These are phyloP conservation scores for Suillus subalutaceus DNA, from an alignment of 768 basidiomycete species.

Conservation along the genomic window DNA sequence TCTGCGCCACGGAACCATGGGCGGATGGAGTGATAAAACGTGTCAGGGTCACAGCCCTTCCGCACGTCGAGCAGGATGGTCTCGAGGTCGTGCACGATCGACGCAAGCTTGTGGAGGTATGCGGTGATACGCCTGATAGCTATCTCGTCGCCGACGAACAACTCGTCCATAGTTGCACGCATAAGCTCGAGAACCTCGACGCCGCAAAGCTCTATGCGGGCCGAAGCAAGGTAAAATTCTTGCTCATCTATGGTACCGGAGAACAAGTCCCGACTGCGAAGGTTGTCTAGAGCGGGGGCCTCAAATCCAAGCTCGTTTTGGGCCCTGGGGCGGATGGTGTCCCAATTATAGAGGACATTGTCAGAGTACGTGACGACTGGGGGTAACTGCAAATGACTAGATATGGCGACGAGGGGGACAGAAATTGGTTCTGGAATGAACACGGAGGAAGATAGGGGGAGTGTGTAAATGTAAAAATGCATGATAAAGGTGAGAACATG, in stretches of 20 bases:
- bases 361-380: constrained; percentile 92
- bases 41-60: constrained; percentile 69
- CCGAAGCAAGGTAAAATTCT: constrained; percentile 86
- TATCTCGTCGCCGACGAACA: constrained; percentile 74
- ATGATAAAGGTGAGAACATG: constrained; percentile 71
- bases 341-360: constrained; percentile 89
- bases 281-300: constrained; percentile 51
- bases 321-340: constrained; percentile 33
- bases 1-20: constrained; percentile 84
- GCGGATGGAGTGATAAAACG: constrained; percentile 72
- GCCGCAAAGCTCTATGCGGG: constrained; percentile 84
- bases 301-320: constrained; percentile 25
- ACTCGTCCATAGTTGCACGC: constrained; percentile 84
- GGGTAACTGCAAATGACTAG: constrained; percentile 72
- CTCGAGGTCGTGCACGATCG: constrained; percentile 66
- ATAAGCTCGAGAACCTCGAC: constrained; percentile 85
- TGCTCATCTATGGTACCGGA: constrained; percentile 80
- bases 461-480: constrained; percentile 78
- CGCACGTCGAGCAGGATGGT: constrained; percentile 64
- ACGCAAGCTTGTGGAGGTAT: constrained; percentile 66
- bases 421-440: constrained; percentile 71
- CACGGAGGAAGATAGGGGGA: constrained; percentile 51
- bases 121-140: constrained; percentile 62
- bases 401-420: constrained; percentile 75
- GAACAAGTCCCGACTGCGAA: constrained; percentile 70